Percentiles rank a stretch among this genome's conserved stretches.
These are phyloP conservation scores for Gamsiella multidivaricata DNA, from an alignment of 192 early-diverging fungal genomes.

Conservation along the genomic window DNA sequence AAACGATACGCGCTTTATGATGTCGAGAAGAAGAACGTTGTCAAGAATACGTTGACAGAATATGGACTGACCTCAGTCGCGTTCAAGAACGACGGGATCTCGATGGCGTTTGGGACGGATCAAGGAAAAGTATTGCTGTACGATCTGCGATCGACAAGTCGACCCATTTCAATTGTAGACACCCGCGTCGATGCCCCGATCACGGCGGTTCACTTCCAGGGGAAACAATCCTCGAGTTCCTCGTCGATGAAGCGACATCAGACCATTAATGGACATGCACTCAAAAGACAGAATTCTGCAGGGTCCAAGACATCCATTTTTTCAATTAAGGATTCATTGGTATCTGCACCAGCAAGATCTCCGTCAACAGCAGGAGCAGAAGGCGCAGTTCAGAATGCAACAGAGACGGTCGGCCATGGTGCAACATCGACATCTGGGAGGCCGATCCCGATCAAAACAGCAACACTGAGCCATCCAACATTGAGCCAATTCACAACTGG, in stretches of 20 bases:
- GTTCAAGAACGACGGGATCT: constrained; percentile 56
- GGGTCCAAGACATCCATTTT: constrained; percentile 12
- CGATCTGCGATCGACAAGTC: constrained; percentile 51
- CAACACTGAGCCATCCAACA: constrained; percentile 16
- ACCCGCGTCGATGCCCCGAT: constrained; percentile 36
- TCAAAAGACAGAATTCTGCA: constrained; percentile 37
- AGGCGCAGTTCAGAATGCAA: neutral
- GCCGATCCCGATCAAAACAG: constrained; percentile 14
- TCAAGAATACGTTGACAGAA: constrained; percentile 53
- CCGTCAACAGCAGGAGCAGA: neutral
- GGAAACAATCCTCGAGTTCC: constrained; percentile 9
- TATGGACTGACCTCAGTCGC: constrained; percentile 49
- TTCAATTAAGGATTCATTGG: constrained; percentile 9
- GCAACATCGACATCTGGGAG: constrained; percentile 4
- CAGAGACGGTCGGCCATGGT: neutral
- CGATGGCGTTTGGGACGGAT: constrained; percentile 55
- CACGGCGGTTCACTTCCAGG: constrained; percentile 33
- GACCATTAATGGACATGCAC: constrained; percentile 18
- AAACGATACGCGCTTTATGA: constrained; percentile 55
- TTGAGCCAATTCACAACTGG: neutral
- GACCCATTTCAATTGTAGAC: constrained; percentile 46
- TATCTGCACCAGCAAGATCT: neutral
- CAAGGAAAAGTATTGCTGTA: constrained; percentile 58
- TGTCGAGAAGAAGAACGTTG: constrained; percentile 52
- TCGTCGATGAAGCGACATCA: constrained; percentile 19